These are phyloP conservation scores for Aspergillus affinis DNA, from an alignment of 495 filamentous ascomycete species.

Conservation along the genomic window DNA sequence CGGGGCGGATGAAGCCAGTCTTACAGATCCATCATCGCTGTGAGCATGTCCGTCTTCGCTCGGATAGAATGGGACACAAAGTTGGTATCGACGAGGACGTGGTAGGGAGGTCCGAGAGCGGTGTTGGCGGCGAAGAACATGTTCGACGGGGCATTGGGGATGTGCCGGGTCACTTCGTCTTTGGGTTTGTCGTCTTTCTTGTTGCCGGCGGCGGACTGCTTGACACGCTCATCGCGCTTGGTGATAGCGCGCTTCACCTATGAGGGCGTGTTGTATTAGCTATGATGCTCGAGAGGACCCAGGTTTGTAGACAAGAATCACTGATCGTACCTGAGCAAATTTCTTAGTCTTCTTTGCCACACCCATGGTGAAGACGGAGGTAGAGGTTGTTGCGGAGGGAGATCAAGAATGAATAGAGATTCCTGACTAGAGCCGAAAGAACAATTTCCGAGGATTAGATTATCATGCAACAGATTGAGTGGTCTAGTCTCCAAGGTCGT, in stretches of 20 bases:
- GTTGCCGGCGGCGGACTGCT: slow-evolving; percentile 33
- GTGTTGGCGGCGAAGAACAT: slow-evolving; percentile 97
- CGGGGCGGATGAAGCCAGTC: slow-evolving; percentile 43
- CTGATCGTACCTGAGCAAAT: slow-evolving; percentile 47
- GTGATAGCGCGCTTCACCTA: slow-evolving; percentile 64
- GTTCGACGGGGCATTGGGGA: slow-evolving; percentile 73
- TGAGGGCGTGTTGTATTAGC: not conserved
- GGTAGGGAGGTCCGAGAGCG: slow-evolving; percentile 86
- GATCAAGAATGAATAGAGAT: not conserved
- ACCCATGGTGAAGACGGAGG: slow-evolving; percentile 49
- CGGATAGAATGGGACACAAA: slow-evolving; percentile 91
- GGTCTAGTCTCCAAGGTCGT: not conserved
- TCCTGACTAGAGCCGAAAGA: not conserved
- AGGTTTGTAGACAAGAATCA: not conserved
- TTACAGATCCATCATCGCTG: slow-evolving; percentile 78
- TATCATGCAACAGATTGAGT: not conserved
- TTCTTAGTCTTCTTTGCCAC: slow-evolving; percentile 64
- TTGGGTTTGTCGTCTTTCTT: slow-evolving; percentile 50
- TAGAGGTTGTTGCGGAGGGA: not conserved
- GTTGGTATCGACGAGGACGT: slow-evolving; percentile 81
- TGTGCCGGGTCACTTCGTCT: slow-evolving; percentile 37
- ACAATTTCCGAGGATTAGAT: not conserved
- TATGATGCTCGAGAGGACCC: not conserved
- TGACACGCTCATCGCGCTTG: slow-evolving; percentile 59
- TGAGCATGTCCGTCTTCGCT: slow-evolving; percentile 81